These are phyloP conservation scores for Claviceps sp. DNA, from an alignment of 2,329 filamentous ascomycete species.

Conservation along the genomic window DNA sequence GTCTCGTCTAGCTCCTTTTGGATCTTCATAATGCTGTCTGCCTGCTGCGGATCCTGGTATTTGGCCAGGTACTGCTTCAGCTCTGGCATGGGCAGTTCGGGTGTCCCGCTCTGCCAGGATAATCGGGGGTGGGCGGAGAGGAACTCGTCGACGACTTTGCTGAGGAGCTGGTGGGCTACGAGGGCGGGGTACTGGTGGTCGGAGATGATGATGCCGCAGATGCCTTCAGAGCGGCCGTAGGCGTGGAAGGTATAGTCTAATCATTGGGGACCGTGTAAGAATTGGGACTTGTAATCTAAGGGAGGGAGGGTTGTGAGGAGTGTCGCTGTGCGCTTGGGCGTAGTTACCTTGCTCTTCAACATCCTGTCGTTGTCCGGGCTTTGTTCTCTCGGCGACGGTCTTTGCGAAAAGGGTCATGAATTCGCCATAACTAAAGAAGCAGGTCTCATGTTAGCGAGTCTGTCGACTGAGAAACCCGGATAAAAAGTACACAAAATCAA, in stretches of 20 bases:
- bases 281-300: not conserved
- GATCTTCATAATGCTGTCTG: slow-evolving; percentile 88
- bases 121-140: slow-evolving; percentile 59
- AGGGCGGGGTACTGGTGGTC: slow-evolving; percentile 63
- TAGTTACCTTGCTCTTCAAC: slow-evolving; percentile 64
- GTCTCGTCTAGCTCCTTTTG: slow-evolving; percentile 95
- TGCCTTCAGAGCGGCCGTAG: slow-evolving; percentile 60
- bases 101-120: slow-evolving; percentile 45
- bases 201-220: slow-evolving; percentile 65
- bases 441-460: slow-evolving; percentile 4
- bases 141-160: slow-evolving; percentile 81
- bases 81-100: slow-evolving; percentile 50
- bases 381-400: slow-evolving; percentile 75
- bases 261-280: not conserved
- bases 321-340: not conserved
- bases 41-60: slow-evolving; percentile 79
- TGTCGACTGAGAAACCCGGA: not conserved
- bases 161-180: slow-evolving; percentile 75
- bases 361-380: slow-evolving; percentile 69
- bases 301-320: too few relatives aligned
- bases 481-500: not conserved
- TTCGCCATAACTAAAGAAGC: slow-evolving; percentile 29
- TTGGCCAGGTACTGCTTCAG: slow-evolving; percentile 61
- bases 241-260: slow-evolving; percentile 64
- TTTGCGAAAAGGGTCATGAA: slow-evolving; percentile 79